These are phyloP conservation scores for Vigna radiata DNA, from an alignment of 306 rosid genomes.

Conservation along the genomic window DNA sequence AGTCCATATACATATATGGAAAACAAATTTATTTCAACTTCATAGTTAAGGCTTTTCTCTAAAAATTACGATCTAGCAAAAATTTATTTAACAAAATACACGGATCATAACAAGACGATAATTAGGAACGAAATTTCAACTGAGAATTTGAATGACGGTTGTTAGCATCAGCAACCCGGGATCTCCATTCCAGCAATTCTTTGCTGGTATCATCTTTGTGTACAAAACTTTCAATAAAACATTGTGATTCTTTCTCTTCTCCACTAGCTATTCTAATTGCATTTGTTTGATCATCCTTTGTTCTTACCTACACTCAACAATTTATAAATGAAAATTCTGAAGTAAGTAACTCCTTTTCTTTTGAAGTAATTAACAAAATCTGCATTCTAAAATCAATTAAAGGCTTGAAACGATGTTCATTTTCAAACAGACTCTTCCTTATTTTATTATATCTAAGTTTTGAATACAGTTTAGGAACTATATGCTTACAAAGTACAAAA, in stretches of 20 bases:
- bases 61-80: neutral
- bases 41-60: neutral
- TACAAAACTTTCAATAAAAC: slow-evolving; percentile 73
- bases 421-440: neutral
- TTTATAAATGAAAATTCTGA: neutral
- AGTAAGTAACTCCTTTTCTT: neutral
- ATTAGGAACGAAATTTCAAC: slow-evolving; percentile 34
- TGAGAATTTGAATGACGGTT: slow-evolving; percentile 87
- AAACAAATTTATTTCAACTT: slow-evolving; percentile 34
- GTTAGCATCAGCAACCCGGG: slow-evolving; percentile 87
- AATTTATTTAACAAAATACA: slow-evolving; percentile 10
- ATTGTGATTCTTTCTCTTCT: slow-evolving; percentile 64
- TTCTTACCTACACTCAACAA: slow-evolving; percentile 60
- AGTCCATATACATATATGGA: neutral
- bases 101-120: neutral
- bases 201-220: slow-evolving; percentile 94
- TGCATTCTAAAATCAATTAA: neutral
- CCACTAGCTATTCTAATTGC: slow-evolving; percentile 68
- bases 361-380: no score
- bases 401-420: neutral
- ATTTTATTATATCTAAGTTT: neutral
- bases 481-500: neutral
- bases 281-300: slow-evolving; percentile 71
- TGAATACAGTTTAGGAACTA: no score
- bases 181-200: slow-evolving; percentile 94